Base-by-base conservation (phyloP, 495 filamentous ascomycete species). In the Aspergillus carlsbadensis region DNA sequence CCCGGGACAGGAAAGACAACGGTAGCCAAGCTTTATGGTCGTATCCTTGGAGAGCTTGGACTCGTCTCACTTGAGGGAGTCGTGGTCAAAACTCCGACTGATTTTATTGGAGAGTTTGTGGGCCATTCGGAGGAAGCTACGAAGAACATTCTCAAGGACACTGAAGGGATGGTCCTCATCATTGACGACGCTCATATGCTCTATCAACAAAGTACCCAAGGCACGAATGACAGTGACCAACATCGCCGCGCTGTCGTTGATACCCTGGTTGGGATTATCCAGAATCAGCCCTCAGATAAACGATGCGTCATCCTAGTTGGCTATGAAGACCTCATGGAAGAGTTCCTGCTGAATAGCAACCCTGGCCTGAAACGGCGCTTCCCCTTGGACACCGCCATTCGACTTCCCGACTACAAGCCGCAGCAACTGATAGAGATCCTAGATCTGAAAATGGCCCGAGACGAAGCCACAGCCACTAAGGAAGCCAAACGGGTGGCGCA, bases 1-100 rank as follows among this genome's bases (percentile, higher is more conserved):
- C 52, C 52, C 4, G 64, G 64, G 2, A 87, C 85, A 0, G 85
- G 85, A 2, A 89, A 89, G 57, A 87, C 84, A 0, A 80, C 84
- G 0, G 84, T 87, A 0, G 85, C 84, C 0, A 82, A 83, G 64
- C 65, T 88, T 3, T 89, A 84, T 58, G 82, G 78, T 2, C 65
- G 75, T 52, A 81, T 84, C 5, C 55, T 84, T 20, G 78, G 70
- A 0, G 63, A 65, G n/a, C 26, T 65, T 39, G 63, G 57, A n/a
- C n/a, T n/a, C n/a, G n/a, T n/a, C n/a, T n/a, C 24, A 20, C 20
- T 21, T 17, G 15, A n/a, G n/a, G n/a, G 2, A 39, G 41, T 36
- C 7, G 33, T 43, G 10, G 0, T 52, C 18, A 14, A 18, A 11
- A 15, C 0, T n/a, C 18, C 8, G 24, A 1, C 44, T 6, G 31